Conservation (phyloP, 805 yeast species). For the Candida cerambycidarum region DNA sequence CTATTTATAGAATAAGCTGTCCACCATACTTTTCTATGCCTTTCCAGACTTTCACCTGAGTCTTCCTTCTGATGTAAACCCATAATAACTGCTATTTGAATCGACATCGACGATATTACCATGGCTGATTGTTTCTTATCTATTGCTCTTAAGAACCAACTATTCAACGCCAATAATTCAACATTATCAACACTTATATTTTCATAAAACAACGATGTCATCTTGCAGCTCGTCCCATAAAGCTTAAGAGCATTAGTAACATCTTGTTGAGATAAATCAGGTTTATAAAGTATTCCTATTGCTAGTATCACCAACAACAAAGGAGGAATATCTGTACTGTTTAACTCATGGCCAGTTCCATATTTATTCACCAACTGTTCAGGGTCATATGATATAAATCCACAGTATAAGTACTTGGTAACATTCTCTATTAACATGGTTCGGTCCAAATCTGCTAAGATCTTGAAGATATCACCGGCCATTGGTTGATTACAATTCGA, state of each 20-base stretch:
- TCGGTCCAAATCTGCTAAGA: background rate
- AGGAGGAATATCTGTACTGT: background rate
- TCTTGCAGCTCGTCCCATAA: constrained; percentile 2
- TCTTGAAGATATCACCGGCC: background rate
- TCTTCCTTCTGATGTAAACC: background rate
- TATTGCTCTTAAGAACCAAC: constrained; percentile 9
- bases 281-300: constrained; percentile 4
- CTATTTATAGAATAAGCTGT: constrained; percentile 6
- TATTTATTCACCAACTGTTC: background rate
- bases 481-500: background rate
- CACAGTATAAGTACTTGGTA: constrained; percentile 6
- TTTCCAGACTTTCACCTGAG: background rate
- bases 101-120: constrained; percentile 5
- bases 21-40: constrained; percentile 8
- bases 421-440: constrained; percentile 6
- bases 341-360: background rate
- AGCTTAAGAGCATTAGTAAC: background rate
- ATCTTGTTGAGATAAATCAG: constrained; percentile 6
- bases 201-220: constrained; percentile 2
- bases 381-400: constrained; percentile 8
- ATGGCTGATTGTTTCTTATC: constrained; percentile 1
- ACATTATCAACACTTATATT: constrained; percentile 6
- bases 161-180: constrained; percentile 2
- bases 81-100: constrained; percentile 4
- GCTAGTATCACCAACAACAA: constrained; percentile 3